Base-by-base conservation (phyloP, 83 land plant genomes). In the Larix sibirica region DNA sequence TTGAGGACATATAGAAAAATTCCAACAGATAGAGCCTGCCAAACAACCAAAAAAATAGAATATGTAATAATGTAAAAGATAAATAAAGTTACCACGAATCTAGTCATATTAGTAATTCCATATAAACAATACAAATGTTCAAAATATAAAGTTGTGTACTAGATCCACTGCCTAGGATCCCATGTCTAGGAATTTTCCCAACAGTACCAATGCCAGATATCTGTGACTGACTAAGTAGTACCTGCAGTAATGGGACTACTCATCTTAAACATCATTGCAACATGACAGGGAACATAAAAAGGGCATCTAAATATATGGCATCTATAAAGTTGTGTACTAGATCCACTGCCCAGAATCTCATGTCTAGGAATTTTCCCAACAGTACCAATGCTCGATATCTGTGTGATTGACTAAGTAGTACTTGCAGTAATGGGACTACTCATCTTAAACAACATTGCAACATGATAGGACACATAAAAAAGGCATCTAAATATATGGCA, bases 281-380 rank as follows among this genome's bases (percentile, higher is more conserved):
- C 75, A 59, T 23, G 60, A 74, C 42, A 79, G 20, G 65, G 83
- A 9, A 28, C 33, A 17, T 14, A 17, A 36, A 60, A 77, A 24
- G 79, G 21, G 28, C 21, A 66, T 6, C 20, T 38, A 62, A 79
- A 3, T n/a, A 36, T 44, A 33, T 50, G 56, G 2, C 56, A 50
- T 50, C 13, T 50, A 50, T 50, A 50, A 50, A 10, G 83, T 64
- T 62, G 1, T 16, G 10, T 88, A 97, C 99, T 98, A 94, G 89
- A 87, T 97, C 98, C 50, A 97, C 98, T 59, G 99, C 99, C 99
- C 99, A 97, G 18, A 95, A 89, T 81, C 99, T 98, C 98, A 95
- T 95, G 85, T 97, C 99, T 83, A 97, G 87, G 81, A 97, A 97
- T 83, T 92, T 90, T 80, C 98, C 99, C 33, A 97, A 89, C 77